phyloP scores from a whole-genome alignment of 371 early-diverging fungal species.

The Mucor indicus region DNA sequence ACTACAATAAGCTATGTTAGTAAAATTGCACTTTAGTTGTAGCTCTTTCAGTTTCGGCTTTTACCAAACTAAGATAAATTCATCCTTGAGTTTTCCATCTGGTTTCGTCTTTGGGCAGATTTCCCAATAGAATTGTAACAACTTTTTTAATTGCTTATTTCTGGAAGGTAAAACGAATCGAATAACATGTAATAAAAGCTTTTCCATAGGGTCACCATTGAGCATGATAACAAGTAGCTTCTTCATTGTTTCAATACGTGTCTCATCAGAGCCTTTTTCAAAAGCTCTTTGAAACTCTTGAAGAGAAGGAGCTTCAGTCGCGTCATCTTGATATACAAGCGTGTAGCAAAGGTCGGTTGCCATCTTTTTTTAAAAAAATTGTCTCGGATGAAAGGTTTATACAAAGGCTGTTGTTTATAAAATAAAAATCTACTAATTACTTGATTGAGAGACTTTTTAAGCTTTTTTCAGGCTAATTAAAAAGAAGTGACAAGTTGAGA shows the following conservation, averaged over 20 bases:
- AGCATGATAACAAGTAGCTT: constrained; percentile 85
- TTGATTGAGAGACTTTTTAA: too few relatives aligned
- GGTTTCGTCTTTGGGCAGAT: constrained; percentile 89
- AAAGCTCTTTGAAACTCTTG: constrained; percentile 77
- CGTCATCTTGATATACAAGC: constrained; percentile 67
- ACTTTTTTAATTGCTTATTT: constrained; percentile 94
- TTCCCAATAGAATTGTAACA: constrained; percentile 95
- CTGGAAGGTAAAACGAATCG: constrained; percentile 91
- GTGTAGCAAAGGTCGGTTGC: constrained; percentile 66
- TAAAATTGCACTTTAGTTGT: neutral
- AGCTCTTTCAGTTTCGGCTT: too few relatives aligned
- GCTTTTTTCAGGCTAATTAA: too few relatives aligned
- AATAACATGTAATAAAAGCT: constrained; percentile 94
- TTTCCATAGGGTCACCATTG: constrained; percentile 89
- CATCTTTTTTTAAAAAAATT: constrained; percentile 23
- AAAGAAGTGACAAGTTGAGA: too few relatives aligned
- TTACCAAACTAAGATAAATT: constrained; percentile 95
- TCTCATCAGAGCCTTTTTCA: constrained; percentile 89
- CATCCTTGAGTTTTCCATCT: constrained; percentile 93
- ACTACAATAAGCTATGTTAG: constrained; percentile 36
- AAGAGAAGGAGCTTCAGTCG: constrained; percentile 57
- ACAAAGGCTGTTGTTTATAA: too few relatives aligned
- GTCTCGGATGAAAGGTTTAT: too few relatives aligned
- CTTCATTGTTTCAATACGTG: constrained; percentile 92
- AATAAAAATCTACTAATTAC: too few relatives aligned